Evolutionary conservation across 805 yeast genomes (phyloP).

Genomic region (Yamadazyma kitorensis): DNA sequence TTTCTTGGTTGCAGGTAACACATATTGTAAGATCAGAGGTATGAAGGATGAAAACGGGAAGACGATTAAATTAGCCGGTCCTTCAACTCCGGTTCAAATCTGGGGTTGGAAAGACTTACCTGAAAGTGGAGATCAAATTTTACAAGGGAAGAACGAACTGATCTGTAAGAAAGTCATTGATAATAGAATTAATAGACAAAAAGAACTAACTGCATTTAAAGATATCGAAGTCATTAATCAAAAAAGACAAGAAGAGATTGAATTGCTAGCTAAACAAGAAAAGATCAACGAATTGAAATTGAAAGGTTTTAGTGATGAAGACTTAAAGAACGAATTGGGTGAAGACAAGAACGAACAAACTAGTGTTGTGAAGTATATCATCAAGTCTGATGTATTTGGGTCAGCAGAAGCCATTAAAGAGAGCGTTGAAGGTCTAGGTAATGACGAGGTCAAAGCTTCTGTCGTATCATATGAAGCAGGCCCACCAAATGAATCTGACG

Average conservation of each 20-base stretch:
- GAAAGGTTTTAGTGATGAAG: conserved; percentile 57
- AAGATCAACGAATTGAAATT: conserved; percentile 54
- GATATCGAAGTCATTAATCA: conserved; percentile 73
- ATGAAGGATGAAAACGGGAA: conserved; percentile 75
- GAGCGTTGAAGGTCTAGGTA: conserved; percentile 78
- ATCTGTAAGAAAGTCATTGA: conserved; percentile 71
- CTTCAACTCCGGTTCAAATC: conserved; percentile 86
- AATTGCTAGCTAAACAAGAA: conserved; percentile 50
- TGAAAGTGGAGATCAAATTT: conserved; percentile 80
- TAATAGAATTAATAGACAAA: conserved; percentile 56
- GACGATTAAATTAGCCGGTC: conserved; percentile 62
- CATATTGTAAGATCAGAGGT: conserved; percentile 80
- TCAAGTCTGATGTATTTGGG: conserved; percentile 92
- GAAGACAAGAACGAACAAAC: conserved; percentile 20
- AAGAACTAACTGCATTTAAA: conserved; percentile 53
- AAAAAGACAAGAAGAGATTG: conserved; percentile 53
- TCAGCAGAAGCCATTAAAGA: conserved; percentile 92
- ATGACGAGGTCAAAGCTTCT: conserved; percentile 73
- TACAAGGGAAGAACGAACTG: conserved; percentile 73
- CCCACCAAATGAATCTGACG: conserved; percentile 50
- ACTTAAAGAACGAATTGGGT: conserved; percentile 27
- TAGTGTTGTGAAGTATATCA: conserved; percentile 53
- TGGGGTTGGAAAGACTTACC: conserved; percentile 95
- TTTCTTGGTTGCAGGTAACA: conserved; percentile 79
- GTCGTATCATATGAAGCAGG: conserved; percentile 80